Evolutionary conservation across 176 grass and related monocot species (phyloP).

Genomic region (Olyra latifolia): DNA sequence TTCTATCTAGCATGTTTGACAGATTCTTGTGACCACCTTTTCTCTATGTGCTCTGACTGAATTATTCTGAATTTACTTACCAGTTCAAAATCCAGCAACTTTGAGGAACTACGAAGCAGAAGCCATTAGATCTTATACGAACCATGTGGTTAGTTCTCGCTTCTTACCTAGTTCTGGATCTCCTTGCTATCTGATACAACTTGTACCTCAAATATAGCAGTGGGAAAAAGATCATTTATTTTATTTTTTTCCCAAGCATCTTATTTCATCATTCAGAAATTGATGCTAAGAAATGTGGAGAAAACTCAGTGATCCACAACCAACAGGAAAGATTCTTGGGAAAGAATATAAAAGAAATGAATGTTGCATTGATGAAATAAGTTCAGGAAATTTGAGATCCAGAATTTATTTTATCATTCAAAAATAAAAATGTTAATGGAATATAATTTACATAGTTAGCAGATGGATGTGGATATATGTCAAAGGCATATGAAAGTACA

Average conservation of each 20-base stretch:
- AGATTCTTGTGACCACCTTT: not conserved
- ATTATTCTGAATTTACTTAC: constrained; percentile 11
- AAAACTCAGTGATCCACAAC: too few relatives aligned
- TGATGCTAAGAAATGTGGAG: not conserved
- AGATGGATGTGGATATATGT: not conserved
- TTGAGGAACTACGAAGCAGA: constrained; percentile 34
- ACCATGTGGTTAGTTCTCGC: constrained; percentile 40
- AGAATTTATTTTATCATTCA: not conserved
- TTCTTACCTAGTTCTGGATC: not conserved
- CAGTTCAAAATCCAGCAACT: constrained; percentile 43
- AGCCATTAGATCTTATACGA: constrained; percentile 18
- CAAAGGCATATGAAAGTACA: not conserved
- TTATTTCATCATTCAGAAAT: not conserved
- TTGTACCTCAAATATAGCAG: not conserved
- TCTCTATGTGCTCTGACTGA: not conserved
- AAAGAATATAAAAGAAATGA: too few relatives aligned
- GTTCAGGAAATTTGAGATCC: not conserved
- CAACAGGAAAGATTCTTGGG: too few relatives aligned
- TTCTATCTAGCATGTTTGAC: not conserved
- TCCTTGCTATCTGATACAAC: not conserved
- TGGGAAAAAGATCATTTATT: not conserved
- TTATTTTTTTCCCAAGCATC: not conserved
- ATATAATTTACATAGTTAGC: constrained; percentile 1
- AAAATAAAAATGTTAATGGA: not conserved
- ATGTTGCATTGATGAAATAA: too few relatives aligned